These are phyloP conservation scores for Candida verbasci DNA, from an alignment of 805 yeast genomes.

Conservation along the genomic window DNA sequence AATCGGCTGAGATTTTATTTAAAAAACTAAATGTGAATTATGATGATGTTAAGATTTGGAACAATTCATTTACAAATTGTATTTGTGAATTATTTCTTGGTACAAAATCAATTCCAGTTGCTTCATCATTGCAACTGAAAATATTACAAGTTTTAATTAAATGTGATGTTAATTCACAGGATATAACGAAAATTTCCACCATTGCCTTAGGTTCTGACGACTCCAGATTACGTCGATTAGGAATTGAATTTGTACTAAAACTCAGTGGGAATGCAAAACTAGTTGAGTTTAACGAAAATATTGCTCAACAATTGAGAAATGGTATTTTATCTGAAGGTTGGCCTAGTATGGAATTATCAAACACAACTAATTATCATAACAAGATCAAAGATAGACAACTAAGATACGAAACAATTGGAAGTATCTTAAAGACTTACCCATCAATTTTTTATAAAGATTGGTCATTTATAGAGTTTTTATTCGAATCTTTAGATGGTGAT, in stretches of 20 bases:
- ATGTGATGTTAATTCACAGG: conserved; percentile 45
- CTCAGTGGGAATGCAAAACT: conserved; percentile 27
- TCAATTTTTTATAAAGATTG: conserved; percentile 41
- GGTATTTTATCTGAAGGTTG: conserved; percentile 55
- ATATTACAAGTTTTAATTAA: conserved; percentile 47
- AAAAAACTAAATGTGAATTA: conserved; percentile 49
- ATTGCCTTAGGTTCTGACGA: conserved; percentile 58
- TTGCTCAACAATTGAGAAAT: conserved; percentile 51
- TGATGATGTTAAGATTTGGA: conserved; percentile 51
- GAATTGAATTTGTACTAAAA: conserved; percentile 65
- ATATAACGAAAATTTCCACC: conserved; percentile 47
- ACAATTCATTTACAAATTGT: conserved; percentile 42
- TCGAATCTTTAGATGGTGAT: conserved; percentile 68
- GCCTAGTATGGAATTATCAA: conserved; percentile 42
- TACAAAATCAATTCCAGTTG: conserved; percentile 50
- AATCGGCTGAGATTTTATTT: conserved; percentile 47
- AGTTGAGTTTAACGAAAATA: conserved; percentile 31
- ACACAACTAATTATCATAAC: conserved; percentile 26
- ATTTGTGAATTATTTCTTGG: conserved; percentile 54
- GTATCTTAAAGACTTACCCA: conserved; percentile 49
- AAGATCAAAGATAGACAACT: conserved; percentile 47
- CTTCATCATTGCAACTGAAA: conserved; percentile 49
- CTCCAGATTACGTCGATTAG: conserved; percentile 47
- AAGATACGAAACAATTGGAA: conserved; percentile 78
- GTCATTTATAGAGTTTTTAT: conserved; percentile 57